Evolutionary conservation across 768 basidiomycete species (phyloP).

Genomic region (Termitomyces sp.): DNA sequence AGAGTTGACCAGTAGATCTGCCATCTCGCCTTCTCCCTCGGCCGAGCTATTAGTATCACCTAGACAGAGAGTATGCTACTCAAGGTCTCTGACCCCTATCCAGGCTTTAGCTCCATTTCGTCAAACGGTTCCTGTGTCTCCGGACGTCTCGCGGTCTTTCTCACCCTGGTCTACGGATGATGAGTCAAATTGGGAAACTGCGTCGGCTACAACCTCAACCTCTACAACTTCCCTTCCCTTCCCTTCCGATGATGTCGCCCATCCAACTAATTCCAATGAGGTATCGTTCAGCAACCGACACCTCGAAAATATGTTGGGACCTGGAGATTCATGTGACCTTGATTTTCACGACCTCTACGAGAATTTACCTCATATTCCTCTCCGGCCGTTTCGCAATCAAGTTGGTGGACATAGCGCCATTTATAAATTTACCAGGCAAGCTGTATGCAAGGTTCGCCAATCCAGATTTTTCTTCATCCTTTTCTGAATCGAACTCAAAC

Average conservation of each 20-base stretch:
- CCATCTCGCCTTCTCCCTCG: constrained; percentile 3
- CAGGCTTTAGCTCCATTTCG: constrained; percentile 24
- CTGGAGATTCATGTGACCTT: constrained; percentile 23
- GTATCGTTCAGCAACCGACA: constrained; percentile 1
- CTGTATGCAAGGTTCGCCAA: constrained; percentile 90
- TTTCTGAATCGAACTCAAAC: constrained; percentile 16
- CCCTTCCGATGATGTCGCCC: constrained; percentile 12
- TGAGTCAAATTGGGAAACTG: constrained; percentile 73
- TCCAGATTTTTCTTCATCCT: constrained; percentile 11
- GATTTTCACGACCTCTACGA: constrained; percentile 42
- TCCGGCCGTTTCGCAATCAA: constrained; percentile 95
- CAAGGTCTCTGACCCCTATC: constrained; percentile 36
- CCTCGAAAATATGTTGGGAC: not conserved
- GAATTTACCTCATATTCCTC: constrained; percentile 79
- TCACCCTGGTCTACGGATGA: constrained; percentile 77
- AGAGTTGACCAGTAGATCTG: constrained; percentile 14
- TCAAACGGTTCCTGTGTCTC: constrained; percentile 23
- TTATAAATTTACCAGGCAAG: constrained; percentile 95
- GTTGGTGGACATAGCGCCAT: constrained; percentile 97
- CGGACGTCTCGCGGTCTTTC: constrained; percentile 28
- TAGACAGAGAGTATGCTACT: constrained; percentile 23
- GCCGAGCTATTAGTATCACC: constrained; percentile 16
- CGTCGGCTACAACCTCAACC: constrained; percentile 56
- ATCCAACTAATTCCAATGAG: constrained; percentile 2
- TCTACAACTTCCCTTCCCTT: constrained; percentile 49